Conservation (phyloP, 805 yeast genomes). For the Cyberlindnera euphorbiae region DNA sequence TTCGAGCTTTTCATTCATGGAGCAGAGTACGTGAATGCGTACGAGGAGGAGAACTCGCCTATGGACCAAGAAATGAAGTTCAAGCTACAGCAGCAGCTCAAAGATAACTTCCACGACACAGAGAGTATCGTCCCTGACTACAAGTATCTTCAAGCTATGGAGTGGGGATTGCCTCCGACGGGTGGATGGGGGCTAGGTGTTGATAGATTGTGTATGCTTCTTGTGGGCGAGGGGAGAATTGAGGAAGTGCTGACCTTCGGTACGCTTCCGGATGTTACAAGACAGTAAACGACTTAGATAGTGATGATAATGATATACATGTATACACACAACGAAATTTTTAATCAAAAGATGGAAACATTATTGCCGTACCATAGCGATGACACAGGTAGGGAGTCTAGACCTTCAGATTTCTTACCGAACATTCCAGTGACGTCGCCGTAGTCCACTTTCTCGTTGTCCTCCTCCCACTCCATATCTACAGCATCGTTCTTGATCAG, state of each 20-base stretch:
- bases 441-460: slow-evolving; percentile 28
- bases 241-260: slow-evolving; percentile 78
- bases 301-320: too few species aligned
- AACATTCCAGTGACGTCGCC: slow-evolving; percentile 21
- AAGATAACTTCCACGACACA: slow-evolving; percentile 44
- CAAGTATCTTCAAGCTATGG: slow-evolving; percentile 69
- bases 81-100: slow-evolving; percentile 46
- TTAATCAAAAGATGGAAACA: slow-evolving; percentile 12
- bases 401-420: slow-evolving; percentile 2
- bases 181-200: slow-evolving; percentile 98
- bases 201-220: slow-evolving; percentile 80
- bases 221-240: slow-evolving; percentile 61
- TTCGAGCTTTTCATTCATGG: slow-evolving; percentile 84
- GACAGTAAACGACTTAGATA: too few species aligned
- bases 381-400: slow-evolving; percentile 20
- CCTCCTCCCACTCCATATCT: slow-evolving; percentile 57
- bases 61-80: slow-evolving; percentile 63
- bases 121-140: slow-evolving; percentile 72
- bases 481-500: slow-evolving; percentile 48
- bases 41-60: slow-evolving; percentile 95
- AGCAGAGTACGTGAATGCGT: slow-evolving; percentile 83
- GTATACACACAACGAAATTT: background rate
- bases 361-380: slow-evolving; percentile 27
- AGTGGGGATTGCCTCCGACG: slow-evolving; percentile 94
- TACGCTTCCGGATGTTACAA: slow-evolving; percentile 59